phyloP scores from a whole-genome alignment of 2,329 filamentous ascomycete species.

The Botrytis tulipae region DNA sequence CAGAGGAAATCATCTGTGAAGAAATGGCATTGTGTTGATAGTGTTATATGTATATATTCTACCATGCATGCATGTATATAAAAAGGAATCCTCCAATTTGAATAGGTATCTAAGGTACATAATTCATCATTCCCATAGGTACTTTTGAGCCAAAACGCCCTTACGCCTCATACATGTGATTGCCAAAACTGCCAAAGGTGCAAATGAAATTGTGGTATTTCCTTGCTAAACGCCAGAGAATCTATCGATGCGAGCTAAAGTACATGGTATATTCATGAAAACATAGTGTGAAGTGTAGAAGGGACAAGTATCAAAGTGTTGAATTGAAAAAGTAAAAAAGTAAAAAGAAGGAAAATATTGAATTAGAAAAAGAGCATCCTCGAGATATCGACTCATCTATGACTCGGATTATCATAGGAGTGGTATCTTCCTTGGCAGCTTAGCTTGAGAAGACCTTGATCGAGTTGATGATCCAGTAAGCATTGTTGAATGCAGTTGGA shows the following conservation, averaged over 20 bases:
- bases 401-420: neutral
- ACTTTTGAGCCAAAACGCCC: neutral
- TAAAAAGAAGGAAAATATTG: neutral
- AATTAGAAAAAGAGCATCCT: neutral
- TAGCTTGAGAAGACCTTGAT: conserved; percentile 30
- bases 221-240: conserved; percentile 14
- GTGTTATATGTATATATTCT: neutral
- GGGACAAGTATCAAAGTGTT: neutral
- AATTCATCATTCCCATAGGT: neutral
- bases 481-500: conserved; percentile 66
- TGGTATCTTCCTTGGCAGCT: conserved; percentile 23
- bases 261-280: conserved; percentile 9
- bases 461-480: conserved; percentile 73
- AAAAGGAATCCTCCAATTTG: neutral
- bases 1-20: neutral
- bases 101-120: neutral
- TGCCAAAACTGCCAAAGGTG: neutral
- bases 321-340: neutral
- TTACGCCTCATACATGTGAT: neutral
- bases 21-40: neutral
- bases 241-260: neutral
- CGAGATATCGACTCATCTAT: conserved; percentile 1
- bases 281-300: conserved; percentile 2
- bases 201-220: conserved; percentile 19
- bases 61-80: neutral